Percentiles rank a stretch among this genome's conserved stretches.
These are phyloP conservation scores for Talaromyces sp. DNA, from an alignment of 2,329 filamentous ascomycete species.

Conservation along the genomic window DNA sequence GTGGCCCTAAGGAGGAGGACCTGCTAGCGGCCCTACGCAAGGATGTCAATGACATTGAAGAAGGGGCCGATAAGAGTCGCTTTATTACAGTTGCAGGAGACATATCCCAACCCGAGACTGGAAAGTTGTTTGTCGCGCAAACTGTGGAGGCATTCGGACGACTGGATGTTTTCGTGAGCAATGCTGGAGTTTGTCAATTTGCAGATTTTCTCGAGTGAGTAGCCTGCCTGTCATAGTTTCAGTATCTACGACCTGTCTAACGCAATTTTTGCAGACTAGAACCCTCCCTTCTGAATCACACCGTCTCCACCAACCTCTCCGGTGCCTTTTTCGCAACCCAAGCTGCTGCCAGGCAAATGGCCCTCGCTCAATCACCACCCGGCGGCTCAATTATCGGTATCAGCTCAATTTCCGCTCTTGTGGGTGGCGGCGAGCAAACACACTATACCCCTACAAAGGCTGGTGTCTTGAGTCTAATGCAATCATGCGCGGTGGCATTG, in stretches of 20 bases:
- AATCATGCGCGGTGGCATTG: constrained; percentile 77
- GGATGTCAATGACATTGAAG: constrained; percentile 32
- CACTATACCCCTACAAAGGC: constrained; percentile 92
- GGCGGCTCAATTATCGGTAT: constrained; percentile 73
- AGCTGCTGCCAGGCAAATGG: constrained; percentile 83
- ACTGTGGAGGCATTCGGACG: constrained; percentile 60
- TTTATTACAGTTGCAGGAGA: constrained; percentile 75
- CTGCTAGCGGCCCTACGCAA: constrained; percentile 34
- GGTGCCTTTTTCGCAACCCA: constrained; percentile 89
- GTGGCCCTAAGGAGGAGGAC: constrained; percentile 37
- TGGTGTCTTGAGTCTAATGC: constrained; percentile 78
- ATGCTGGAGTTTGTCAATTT: constrained; percentile 87
- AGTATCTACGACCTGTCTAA: no score
- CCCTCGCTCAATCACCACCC: constrained; percentile 65
- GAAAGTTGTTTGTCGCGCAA: constrained; percentile 65
- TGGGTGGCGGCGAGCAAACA: constrained; percentile 73
- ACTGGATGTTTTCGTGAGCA: constrained; percentile 80
- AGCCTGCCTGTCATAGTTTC: no score
- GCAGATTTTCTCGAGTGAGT: constrained; percentile 76
- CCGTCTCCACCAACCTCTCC: constrained; percentile 78
- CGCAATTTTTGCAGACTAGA: constrained; percentile 63
- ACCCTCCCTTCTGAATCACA: constrained; percentile 69
- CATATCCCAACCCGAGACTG: constrained; percentile 73
- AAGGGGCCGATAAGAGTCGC: constrained; percentile 28
- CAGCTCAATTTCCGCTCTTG: constrained; percentile 44